phyloP scores from a whole-genome alignment of 2,329 filamentous ascomycete species.

The Cladophialophora yegresii region DNA sequence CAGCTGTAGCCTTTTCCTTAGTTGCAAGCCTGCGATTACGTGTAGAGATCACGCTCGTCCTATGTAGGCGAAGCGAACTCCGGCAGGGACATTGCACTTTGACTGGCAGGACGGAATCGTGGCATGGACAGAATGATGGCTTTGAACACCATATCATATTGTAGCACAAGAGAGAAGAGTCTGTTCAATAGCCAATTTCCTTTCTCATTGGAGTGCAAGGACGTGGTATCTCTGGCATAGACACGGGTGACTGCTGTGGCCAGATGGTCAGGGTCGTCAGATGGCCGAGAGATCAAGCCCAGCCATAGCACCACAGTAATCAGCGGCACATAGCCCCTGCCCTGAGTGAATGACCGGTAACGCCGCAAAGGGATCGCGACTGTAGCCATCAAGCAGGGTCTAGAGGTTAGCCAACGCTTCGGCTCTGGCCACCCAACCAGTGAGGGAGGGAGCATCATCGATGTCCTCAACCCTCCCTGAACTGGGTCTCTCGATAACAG shows the following conservation, averaged over 20 bases:
- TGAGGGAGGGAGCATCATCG: neutral
- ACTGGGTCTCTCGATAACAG: neutral
- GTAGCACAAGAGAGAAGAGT: neutral
- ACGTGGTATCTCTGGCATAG: neutral
- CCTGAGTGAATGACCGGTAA: neutral
- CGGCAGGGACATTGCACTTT: neutral
- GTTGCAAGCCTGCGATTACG: neutral
- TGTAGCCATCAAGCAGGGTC: neutral
- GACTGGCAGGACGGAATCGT: neutral
- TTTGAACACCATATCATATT: neutral
- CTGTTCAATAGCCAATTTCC: neutral
- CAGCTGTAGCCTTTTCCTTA: neutral
- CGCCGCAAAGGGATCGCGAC: constrained; percentile 1
- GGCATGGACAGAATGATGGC: constrained; percentile 3
- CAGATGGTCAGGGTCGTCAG: neutral
- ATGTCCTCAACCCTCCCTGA: neutral
- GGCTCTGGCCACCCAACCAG: neutral
- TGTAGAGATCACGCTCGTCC: neutral
- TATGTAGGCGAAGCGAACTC: neutral
- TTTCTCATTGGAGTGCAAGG: neutral
- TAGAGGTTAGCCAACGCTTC: neutral
- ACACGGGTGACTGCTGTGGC: neutral
- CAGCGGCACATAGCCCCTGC: neutral
- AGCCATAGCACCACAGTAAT: neutral
- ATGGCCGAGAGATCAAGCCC: neutral